Evolutionary conservation across 2,329 filamentous ascomycete genomes (phyloP), one percentile per base, ranked within the genome.

Genomic region (Nemania abortiva): DNA sequence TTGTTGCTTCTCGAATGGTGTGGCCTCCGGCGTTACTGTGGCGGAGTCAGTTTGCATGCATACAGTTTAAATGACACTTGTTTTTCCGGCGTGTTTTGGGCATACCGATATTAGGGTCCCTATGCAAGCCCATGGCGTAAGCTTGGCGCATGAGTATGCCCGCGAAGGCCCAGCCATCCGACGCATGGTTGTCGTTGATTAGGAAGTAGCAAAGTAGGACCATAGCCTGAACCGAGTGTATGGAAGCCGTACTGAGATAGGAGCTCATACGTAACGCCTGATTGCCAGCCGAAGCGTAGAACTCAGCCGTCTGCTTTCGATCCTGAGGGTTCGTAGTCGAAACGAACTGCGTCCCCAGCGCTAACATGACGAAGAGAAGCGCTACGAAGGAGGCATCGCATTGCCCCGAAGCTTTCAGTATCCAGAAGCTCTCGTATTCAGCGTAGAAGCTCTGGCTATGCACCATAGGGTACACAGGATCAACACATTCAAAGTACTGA

Each of bases 121-220:
- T 89, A 77, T 95, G 92, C 13, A 95, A 80, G 0, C 92, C 91
- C 90, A 95, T 92, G 27, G 92, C 92, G 74, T 94, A 95, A 0
- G 92, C 89, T 79, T 95, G 92, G 29, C 92, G 86, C 72, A 93
- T 90, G 24, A 94, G 80, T 29, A 95, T 90, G 6, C 92, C 92
- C 0, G 91, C 91, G 83, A 94, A 95, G 0, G 92, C 90, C 90
- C 92, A 95, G 1, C 92, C 92, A 77, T 95, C 92, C 0, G 91
- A 92, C 3, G 92, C 92, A 74, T 95, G 92, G 74, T 94, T 94
- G 79, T 95, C 92, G 75, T 95, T 95, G 82, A 95, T 94, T 42
- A 95, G 84, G 74, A 95, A 95, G 77, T 95, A 95, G 0, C 90
- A 90, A 68, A 94, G 89, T n/a, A 95, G 81, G 0, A 94, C 90